Percentiles rank a stretch among this genome's conserved stretches.
These are phyloP conservation scores for Fusarium caatingaense DNA, from an alignment of 2,329 filamentous ascomycete genomes.

Conservation along the genomic window DNA sequence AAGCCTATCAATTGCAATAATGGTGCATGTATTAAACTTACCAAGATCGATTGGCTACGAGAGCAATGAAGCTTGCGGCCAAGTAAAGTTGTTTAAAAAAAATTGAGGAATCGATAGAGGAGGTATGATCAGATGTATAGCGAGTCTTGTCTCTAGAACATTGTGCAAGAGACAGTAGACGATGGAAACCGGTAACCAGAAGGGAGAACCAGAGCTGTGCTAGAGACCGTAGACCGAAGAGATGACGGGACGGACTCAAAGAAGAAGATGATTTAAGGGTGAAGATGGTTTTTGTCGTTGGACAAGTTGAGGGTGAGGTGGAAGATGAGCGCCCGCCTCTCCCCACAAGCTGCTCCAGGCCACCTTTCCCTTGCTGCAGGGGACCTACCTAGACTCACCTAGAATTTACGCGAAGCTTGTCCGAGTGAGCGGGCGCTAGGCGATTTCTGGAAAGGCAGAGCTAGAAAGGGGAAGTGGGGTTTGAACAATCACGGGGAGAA, in stretches of 20 bases:
- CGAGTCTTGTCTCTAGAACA: slow-evolving; percentile 54
- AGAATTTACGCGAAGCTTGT: slow-evolving; percentile 48
- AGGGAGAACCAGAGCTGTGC: slow-evolving; percentile 55
- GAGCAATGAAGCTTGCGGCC: slow-evolving; percentile 44
- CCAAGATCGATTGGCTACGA: slow-evolving; percentile 30
- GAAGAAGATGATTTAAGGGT: slow-evolving; percentile 43
- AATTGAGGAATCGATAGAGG: slow-evolving; percentile 34
- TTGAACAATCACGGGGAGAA: slow-evolving; percentile 34
- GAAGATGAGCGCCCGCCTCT: slow-evolving; percentile 38
- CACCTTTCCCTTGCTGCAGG: slow-evolving; percentile 41
- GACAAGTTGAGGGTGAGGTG: slow-evolving; percentile 46
- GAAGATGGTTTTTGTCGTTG: slow-evolving; percentile 43
- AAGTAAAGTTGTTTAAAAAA: slow-evolving; percentile 22
- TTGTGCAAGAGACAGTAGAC: slow-evolving; percentile 52
- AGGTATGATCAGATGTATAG: slow-evolving; percentile 43
- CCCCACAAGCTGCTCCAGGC: slow-evolving; percentile 43
- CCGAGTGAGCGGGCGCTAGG: slow-evolving; percentile 35
- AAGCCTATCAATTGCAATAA: background rate
- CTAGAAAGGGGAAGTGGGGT: slow-evolving; percentile 36
- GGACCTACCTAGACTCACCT: slow-evolving; percentile 40
- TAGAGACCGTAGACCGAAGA: slow-evolving; percentile 47
- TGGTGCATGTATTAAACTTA: slow-evolving; percentile 12
- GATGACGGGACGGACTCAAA: slow-evolving; percentile 39
- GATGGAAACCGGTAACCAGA: slow-evolving; percentile 55
- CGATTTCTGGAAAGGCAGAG: slow-evolving; percentile 20